Evolutionary conservation across 805 yeast species (phyloP).

Genomic region (Candida endomychidarum): DNA sequence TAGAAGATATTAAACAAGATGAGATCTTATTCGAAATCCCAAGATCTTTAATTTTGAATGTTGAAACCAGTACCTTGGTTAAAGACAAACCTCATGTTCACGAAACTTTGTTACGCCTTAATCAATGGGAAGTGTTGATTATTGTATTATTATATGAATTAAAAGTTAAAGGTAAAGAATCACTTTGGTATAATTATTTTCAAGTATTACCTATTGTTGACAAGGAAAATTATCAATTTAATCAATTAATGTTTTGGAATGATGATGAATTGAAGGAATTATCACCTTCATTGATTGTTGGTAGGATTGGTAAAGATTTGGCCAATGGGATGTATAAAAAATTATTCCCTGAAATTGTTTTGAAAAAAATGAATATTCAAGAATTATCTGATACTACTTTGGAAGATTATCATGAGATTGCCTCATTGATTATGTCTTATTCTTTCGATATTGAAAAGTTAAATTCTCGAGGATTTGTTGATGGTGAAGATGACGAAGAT

Average conservation of each 20-base stretch:
- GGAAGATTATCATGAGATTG: conserved; percentile 67
- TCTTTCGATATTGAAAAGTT: conserved; percentile 77
- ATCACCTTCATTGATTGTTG: conserved; percentile 67
- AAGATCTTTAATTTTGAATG: conserved; percentile 52
- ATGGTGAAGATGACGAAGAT: conserved; percentile 24
- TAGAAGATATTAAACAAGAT: conserved; percentile 55
- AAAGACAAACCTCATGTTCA: conserved; percentile 28
- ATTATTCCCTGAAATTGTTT: conserved; percentile 41
- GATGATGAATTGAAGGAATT: conserved; percentile 56
- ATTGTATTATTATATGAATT: conserved; percentile 63
- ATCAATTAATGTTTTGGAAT: conserved; percentile 80
- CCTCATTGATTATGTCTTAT: conserved; percentile 82
- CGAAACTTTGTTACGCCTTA: conserved; percentile 41
- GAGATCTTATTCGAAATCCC: conserved; percentile 75
- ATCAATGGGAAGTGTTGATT: conserved; percentile 80
- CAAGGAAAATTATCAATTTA: conserved; percentile 38
- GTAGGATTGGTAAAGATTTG: conserved; percentile 67
- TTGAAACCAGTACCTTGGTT: conserved; percentile 53
- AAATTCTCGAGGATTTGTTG: conserved; percentile 17
- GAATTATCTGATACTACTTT: conserved; percentile 36
- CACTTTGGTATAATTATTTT: conserved; percentile 72
- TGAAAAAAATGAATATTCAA: conserved; percentile 27
- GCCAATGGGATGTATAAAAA: conserved; percentile 61
- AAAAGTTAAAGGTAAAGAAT: conserved; percentile 40
- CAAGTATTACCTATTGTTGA: conserved; percentile 60